phyloP scores from a whole-genome alignment of 805 yeast genomes.

The Ogataea pilisensis region DNA sequence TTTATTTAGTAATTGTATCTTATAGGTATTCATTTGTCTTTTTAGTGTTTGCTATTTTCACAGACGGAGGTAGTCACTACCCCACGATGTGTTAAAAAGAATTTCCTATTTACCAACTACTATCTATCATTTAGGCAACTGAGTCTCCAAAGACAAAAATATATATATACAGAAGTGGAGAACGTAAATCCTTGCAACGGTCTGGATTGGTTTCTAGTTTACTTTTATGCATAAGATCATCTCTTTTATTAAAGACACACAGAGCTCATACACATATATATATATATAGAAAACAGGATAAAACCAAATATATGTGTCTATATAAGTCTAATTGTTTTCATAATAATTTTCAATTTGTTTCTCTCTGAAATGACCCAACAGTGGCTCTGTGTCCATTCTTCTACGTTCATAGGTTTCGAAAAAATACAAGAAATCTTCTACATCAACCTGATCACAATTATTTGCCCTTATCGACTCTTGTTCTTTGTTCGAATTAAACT shows the following conservation, averaged over 20 bases:
- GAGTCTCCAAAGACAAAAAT: no score
- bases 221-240: no score
- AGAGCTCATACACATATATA: no score
- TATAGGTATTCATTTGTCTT: no score
- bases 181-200: no score
- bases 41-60: neutral
- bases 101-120: no score
- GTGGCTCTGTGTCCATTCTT: conserved; percentile 31
- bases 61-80: neutral
- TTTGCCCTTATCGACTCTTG: conserved; percentile 34
- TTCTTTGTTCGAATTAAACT: conserved; percentile 30
- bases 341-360: conserved; percentile 37
- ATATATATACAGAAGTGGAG: no score
- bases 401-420: conserved; percentile 35
- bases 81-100: neutral
- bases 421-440: conserved; percentile 32
- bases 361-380: conserved; percentile 32
- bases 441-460: conserved; percentile 35
- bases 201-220: no score
- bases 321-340: conserved; percentile 10
- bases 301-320: no score
- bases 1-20: no score
- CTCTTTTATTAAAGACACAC: neutral
- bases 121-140: no score
- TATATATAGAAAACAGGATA: no score